Base-by-base conservation (phyloP, 208 protist genomes). In the Spongospora subterranea region DNA sequence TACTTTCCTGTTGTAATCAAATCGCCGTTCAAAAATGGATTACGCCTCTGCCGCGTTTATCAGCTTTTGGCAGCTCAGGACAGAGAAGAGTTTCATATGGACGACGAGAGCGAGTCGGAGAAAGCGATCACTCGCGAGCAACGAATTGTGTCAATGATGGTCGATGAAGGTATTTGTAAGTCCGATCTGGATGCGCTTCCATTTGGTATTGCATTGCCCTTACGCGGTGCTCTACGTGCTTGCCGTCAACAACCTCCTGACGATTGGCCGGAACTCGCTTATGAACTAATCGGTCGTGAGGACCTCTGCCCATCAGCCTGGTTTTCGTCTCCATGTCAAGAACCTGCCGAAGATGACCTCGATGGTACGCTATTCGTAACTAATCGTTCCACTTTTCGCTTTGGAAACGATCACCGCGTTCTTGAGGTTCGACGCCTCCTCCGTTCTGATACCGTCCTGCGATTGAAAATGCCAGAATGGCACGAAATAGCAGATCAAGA, bases 141-240 rank as follows among this genome's bases (percentile, higher is more conserved):
- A n/a, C 0, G 38, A 29, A 24, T 91, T 0, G 93, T 94, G 41
- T 32, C 90, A 0, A 45, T 88, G 24, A 93, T 95, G 88, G 77
- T 88, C 0, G 32, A 76, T 17, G 76, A 92, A 0, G 64, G 54
- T n/a, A 41, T 95, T 17, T 90, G 46, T 17, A 40, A 65, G 0
- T 38, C 91, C 29, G 45, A 93, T 65, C 43, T 95, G 41, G 89
- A 94, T 88, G 35, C 11, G 0, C 90, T 95, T 0, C 88, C 92
- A 35, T 82, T 94, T 45, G 94, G 93, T 45, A 88, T 95, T 0
- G 89, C 93, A 17, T n/a, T 94, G 39, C 93, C 91, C 32, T 60
- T 95, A 0, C 54, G 46, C 46, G 93, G 94, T 32, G 93, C 93
- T 32, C 82, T 94, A 46, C 77, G 89, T 82, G 43, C 64, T 32